phyloP scores from a whole-genome alignment of 225 moss, liverwort and hornwort genomes.

The Asterella californica region DNA sequence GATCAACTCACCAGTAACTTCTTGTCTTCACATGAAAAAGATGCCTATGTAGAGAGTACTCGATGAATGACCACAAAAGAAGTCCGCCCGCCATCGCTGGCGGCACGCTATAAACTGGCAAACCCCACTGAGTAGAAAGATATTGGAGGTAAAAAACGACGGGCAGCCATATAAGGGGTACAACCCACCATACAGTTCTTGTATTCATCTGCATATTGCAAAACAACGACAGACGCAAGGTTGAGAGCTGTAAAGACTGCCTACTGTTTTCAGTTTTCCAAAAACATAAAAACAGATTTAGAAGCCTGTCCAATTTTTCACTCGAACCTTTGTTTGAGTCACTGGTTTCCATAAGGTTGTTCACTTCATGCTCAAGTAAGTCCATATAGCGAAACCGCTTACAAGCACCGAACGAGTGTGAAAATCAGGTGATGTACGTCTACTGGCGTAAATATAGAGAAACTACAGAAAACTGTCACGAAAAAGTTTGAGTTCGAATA shows the following conservation, averaged over 20 bases:
- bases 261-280: not conserved
- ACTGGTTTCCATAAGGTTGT: no score
- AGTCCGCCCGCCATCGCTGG: slow-evolving; percentile 47
- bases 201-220: slow-evolving; percentile 74
- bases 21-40: slow-evolving; percentile 78
- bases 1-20: slow-evolving; percentile 59
- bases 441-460: not conserved
- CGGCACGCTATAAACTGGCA: slow-evolving; percentile 33
- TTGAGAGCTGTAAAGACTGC: not conserved
- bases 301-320: not conserved
- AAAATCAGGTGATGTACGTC: not conserved
- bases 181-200: slow-evolving; percentile 74
- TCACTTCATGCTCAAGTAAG: no score
- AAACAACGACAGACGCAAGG: not conserved
- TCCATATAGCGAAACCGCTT: not conserved
- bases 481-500: not conserved
- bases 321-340: no score
- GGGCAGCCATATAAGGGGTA: slow-evolving; percentile 75
- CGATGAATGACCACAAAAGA: slow-evolving; percentile 74
- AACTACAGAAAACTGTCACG: not conserved
- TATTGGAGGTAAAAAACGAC: slow-evolving; percentile 34
- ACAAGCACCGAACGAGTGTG: not conserved
- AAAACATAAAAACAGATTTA: not conserved
- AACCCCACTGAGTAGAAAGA: slow-evolving; percentile 40
- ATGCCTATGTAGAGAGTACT: slow-evolving; percentile 74